Conservation (phyloP, 2,329 filamentous ascomycete species). For the Fusarium dimerum region DNA sequence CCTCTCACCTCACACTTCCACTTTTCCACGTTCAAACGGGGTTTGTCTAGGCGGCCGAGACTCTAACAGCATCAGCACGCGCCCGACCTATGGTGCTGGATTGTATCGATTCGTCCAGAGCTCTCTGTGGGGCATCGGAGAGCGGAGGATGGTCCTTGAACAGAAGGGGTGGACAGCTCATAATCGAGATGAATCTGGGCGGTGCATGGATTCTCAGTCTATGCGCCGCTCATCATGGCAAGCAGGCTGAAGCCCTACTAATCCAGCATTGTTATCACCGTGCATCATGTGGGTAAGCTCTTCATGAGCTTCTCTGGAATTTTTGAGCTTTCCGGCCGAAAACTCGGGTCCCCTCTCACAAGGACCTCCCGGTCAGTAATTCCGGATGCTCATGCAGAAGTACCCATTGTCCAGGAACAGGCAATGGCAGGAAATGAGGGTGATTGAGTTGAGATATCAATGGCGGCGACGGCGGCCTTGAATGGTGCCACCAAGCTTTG, state of each 20-base stretch:
- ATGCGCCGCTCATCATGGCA: too few relatives aligned
- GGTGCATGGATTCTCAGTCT: too few relatives aligned
- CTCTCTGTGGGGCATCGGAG: constrained; percentile 15
- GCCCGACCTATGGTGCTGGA: constrained; percentile 17
- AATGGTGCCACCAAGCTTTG: constrained; percentile 12
- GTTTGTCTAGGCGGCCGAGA: constrained; percentile 7
- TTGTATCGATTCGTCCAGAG: constrained; percentile 14
- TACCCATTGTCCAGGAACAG: constrained; percentile 12
- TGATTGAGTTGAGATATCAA: constrained; percentile 5
- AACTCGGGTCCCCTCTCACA: constrained; percentile 15
- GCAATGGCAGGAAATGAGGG: background rate
- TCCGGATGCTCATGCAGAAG: constrained; percentile 5
- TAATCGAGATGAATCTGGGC: too few relatives aligned
- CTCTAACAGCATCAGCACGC: constrained; percentile 22
- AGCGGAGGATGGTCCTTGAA: constrained; percentile 19
- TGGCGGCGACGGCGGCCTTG: constrained; percentile 12
- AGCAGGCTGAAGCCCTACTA: too few relatives aligned
- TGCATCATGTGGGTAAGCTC: constrained; percentile 16
- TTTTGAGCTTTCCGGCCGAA: constrained; percentile 18
- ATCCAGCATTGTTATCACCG: too few relatives aligned
- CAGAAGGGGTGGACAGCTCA: constrained; percentile 6
- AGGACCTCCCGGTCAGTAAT: constrained; percentile 2
- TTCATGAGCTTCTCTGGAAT: constrained; percentile 7
- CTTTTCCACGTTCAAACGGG: too few relatives aligned
- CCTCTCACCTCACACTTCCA: too few relatives aligned